phyloP scores from a whole-genome alignment of 805 yeast species.

The Lipomyces japonicus region DNA sequence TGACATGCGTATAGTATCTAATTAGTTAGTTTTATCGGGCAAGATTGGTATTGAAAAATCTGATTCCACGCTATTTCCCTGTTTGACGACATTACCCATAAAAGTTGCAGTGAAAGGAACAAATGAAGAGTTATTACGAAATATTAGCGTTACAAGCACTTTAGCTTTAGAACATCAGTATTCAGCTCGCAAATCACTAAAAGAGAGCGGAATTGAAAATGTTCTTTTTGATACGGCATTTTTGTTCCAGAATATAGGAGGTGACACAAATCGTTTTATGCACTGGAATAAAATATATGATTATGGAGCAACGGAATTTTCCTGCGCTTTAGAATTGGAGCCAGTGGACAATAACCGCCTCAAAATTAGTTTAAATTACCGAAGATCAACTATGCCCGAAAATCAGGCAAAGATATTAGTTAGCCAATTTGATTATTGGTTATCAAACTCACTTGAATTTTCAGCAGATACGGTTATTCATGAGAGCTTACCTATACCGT shows the following conservation, averaged over 20 bases:
- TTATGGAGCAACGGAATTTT: conserved; percentile 15
- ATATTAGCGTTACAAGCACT: conserved; percentile 2
- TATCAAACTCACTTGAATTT: conserved; percentile 4
- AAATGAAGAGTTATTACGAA: conserved; percentile 10
- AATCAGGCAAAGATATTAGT: conserved; percentile 22
- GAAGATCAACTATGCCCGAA: conserved; percentile 8
- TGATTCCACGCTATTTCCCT: conserved; percentile 21
- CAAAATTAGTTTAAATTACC: not conserved
- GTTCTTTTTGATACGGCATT: conserved; percentile 27
- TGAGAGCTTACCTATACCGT: conserved; percentile 2
- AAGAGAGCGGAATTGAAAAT: not conserved
- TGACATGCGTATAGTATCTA: not conserved
- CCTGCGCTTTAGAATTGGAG: conserved; percentile 24
- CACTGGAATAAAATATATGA: conserved; percentile 11
- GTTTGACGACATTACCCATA: conserved; percentile 28
- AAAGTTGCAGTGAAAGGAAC: conserved; percentile 17
- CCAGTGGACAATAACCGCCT: conserved; percentile 4
- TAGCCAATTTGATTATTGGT: conserved; percentile 16
- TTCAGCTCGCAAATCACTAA: conserved; percentile 19
- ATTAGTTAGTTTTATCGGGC: conserved; percentile 25
- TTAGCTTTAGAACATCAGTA: conserved; percentile 18
- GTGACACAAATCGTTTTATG: not conserved
- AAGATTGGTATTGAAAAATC: conserved; percentile 11
- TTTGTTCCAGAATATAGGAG: conserved; percentile 13
- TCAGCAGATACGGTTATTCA: not conserved